Percentiles rank a stretch among this genome's conserved stretches.
phyloP scores from a whole-genome alignment of 2,329 filamentous ascomycete genomes.

The Ophiocordyceps australis region DNA sequence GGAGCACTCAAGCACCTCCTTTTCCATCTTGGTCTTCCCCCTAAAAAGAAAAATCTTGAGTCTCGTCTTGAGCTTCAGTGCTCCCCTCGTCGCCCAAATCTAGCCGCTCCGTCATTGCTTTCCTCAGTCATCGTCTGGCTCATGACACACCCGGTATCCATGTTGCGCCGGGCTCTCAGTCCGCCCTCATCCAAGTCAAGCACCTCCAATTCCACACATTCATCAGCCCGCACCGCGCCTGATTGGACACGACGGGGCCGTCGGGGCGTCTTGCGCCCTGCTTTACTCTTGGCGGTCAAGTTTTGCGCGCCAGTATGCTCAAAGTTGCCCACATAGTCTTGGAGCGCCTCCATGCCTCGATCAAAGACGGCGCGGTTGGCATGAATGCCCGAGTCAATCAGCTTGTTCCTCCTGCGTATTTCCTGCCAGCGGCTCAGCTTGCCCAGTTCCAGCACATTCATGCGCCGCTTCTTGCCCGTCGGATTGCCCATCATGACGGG shows the following conservation, averaged over 20 bases:
- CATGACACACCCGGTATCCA: constrained; percentile 17
- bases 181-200: constrained; percentile 5
- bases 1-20: no score
- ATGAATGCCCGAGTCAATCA: constrained; percentile 27
- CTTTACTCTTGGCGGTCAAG: constrained; percentile 11
- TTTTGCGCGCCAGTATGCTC: constrained; percentile 13
- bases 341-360: constrained; percentile 16
- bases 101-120: constrained; percentile 3
- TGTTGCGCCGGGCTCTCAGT: constrained; percentile 4
- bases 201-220: constrained; percentile 12
- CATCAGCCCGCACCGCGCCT: constrained; percentile 8
- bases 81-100: no score
- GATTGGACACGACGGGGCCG: no score
- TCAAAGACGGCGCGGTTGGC: constrained; percentile 16
- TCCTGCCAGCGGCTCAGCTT: constrained; percentile 53
- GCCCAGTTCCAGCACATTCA: constrained; percentile 56
- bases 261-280: no score
- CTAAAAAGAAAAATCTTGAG: no score
- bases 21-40: no score
- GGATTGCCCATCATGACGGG: constrained; percentile 57
- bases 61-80: no score
- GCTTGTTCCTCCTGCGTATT: constrained; percentile 41
- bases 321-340: constrained; percentile 17
- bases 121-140: constrained; percentile 18
- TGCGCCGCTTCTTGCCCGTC: constrained; percentile 45